Evolutionary conservation across 1,284 basidiomycete genomes (phyloP), one percentile per base, ranked within the genome.

Genomic region (Papiliotrema nemorosa): DNA sequence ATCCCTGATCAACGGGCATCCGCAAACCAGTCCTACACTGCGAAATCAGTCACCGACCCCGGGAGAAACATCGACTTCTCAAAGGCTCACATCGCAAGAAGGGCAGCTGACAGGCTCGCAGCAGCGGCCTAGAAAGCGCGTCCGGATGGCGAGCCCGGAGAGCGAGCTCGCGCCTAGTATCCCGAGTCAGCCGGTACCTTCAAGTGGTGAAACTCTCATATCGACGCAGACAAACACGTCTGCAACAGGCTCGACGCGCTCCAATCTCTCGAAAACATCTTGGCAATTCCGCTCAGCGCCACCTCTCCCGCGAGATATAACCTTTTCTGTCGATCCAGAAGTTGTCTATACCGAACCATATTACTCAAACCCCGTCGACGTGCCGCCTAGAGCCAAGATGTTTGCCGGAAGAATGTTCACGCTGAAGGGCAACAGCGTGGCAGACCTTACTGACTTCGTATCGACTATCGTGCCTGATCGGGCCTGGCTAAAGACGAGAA

Each of bases 391-490:
- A 14, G 76, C 86, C 0, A 80, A 84, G 61, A 87, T 91, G 69
- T 93, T 88, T 64, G 91, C 84, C 13, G 92, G 91, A 0, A 73
- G 89, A 1, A 70, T 82, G 24, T 94, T 87, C 69, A 77, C 80
- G 38, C 76, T 94, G 18, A 84, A 84, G 38, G 75, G 74, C 2
- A 68, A 70, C 29, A 59, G 65, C 29, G 61, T 78, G 1, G 57
- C 59, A 1, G 69, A 72, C 20, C 69, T 79, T 20, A 54, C 67
- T 1, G 62, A 66, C 0, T 72, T 71, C 38, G 41, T 54, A 12
- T 48, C 50, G 1, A n/a, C 54, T 1, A 20, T 3, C 14, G 84
- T 82, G 3, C 14, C 33, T 56, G 72, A 42, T 52, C 53, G 44
- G 37, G 20, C 49, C 14, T 69, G 75, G 75, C 45, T 69, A 38